Percentiles rank a stretch among this genome's conserved stretches.
phyloP scores from a whole-genome alignment of 805 yeast genomes.

The Sugiyamaella boreocaroliniensis region DNA sequence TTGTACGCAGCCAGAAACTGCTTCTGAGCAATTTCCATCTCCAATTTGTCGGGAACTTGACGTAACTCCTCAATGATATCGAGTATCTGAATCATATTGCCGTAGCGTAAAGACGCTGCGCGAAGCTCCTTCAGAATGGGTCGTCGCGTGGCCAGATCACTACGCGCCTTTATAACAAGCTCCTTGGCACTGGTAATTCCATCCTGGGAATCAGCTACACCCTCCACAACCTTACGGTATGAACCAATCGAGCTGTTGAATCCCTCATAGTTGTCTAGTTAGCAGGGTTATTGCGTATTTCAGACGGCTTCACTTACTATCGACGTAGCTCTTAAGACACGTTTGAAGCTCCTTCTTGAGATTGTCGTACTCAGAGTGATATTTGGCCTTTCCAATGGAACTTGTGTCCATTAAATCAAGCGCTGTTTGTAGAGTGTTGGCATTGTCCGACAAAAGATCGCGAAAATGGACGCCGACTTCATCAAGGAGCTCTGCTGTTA shows the following conservation, averaged over 20 bases:
- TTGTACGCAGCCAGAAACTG: slow-evolving; percentile 60
- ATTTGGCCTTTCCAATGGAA: slow-evolving; percentile 83
- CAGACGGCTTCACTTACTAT: slow-evolving; percentile 31
- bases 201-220: slow-evolving; percentile 59
- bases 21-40: slow-evolving; percentile 59
- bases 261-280: slow-evolving; percentile 51
- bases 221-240: slow-evolving; percentile 61
- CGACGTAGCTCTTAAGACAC: slow-evolving; percentile 63
- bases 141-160: slow-evolving; percentile 47
- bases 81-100: slow-evolving; percentile 63
- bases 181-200: slow-evolving; percentile 44
- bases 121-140: slow-evolving; percentile 59
- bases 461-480: slow-evolving; percentile 42
- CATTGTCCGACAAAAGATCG: slow-evolving; percentile 43
- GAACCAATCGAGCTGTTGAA: slow-evolving; percentile 83
- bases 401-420: slow-evolving; percentile 76
- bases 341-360: slow-evolving; percentile 50
- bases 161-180: slow-evolving; percentile 43
- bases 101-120: slow-evolving; percentile 52
- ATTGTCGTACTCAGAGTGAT: slow-evolving; percentile 57
- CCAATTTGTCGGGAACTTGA: slow-evolving; percentile 55
- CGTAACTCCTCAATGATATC: slow-evolving; percentile 59
- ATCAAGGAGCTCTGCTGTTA: slow-evolving; percentile 15
- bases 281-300: not conserved
- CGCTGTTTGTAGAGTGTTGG: slow-evolving; percentile 82